Conservation (phyloP, 176 grass and related monocot species). For the Hyparrhenia diplandra region DNA sequence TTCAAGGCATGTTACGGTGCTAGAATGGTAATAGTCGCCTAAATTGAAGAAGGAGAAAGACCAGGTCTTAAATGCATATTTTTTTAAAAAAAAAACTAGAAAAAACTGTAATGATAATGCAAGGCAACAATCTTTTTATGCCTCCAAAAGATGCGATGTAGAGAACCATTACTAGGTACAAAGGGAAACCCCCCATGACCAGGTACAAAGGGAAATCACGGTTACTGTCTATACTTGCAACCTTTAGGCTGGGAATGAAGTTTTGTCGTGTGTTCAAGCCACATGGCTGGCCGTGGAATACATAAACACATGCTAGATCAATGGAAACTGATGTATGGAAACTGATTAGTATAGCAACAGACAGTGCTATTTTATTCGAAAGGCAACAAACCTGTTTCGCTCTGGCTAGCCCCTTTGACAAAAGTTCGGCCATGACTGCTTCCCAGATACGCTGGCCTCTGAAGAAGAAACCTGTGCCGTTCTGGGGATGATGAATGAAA, state of each 20-base stretch:
- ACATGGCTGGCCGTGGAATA: background rate
- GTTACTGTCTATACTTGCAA: background rate
- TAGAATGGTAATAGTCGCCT: background rate
- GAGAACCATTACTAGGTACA: background rate
- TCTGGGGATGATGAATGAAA: constrained; percentile 11
- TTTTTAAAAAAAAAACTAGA: background rate
- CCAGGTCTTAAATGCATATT: background rate
- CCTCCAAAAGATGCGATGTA: background rate
- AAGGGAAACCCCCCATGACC: background rate
- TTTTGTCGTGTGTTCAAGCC: background rate
- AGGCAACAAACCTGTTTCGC: constrained; percentile 66
- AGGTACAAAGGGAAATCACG: background rate
- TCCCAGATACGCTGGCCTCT: constrained; percentile 75
- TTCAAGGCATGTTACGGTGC: background rate
- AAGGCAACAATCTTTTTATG: background rate
- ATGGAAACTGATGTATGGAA: background rate
- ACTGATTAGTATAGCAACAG: background rate
- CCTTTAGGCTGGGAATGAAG: background rate
- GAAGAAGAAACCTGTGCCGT: constrained; percentile 56
- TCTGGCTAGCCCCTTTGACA: constrained; percentile 49
- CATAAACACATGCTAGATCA: background rate
- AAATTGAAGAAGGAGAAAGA: background rate
- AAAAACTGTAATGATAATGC: background rate
- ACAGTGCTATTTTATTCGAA: background rate
- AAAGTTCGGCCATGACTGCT: constrained; percentile 55